Evolutionary conservation across 1,284 basidiomycete genomes (phyloP).

Genomic region (Malassezia japonica): DNA sequence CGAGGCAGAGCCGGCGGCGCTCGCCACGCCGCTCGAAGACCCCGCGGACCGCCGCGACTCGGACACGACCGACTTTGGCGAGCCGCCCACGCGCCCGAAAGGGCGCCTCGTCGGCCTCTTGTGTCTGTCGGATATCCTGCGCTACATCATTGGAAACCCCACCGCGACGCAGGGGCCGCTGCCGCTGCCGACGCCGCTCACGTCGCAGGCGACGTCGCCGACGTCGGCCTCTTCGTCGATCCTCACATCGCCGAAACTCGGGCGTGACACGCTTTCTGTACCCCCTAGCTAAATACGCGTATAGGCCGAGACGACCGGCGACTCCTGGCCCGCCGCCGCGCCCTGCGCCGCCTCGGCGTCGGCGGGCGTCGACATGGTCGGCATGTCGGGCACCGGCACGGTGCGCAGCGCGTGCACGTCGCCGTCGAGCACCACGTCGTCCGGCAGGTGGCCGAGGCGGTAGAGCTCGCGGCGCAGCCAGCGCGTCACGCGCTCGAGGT

Average conservation of each 20-base stretch:
- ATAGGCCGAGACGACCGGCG: slow-evolving; percentile 15
- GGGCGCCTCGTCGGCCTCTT: slow-evolving; percentile 36
- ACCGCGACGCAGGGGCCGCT: background rate
- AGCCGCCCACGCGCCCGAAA: background rate
- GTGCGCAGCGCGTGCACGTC: slow-evolving; percentile 15
- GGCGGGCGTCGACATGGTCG: background rate
- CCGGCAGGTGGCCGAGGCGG: slow-evolving; percentile 63
- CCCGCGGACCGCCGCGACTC: background rate
- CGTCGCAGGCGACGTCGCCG: no score
- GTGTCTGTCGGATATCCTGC: slow-evolving; percentile 37
- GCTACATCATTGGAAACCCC: slow-evolving; percentile 37
- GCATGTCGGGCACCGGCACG: background rate
- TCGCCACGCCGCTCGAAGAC: background rate
- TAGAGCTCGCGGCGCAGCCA: slow-evolving; percentile 70
- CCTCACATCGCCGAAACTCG: no score
- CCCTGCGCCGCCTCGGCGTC: background rate
- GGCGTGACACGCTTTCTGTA: no score
- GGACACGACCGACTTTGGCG: background rate
- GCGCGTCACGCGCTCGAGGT: slow-evolving; percentile 64
- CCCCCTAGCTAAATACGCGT: slow-evolving; percentile 10
- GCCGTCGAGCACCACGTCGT: slow-evolving; percentile 52
- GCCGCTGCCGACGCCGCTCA: background rate
- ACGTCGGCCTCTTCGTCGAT: no score
- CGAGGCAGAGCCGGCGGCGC: slow-evolving; percentile 1
- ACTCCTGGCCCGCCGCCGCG: background rate